Percentiles rank a stretch among this genome's conserved stretches.
Evolutionary conservation across 2,329 filamentous ascomycete genomes (phyloP).

Genomic region (Pseudogymnoascus sp.): DNA sequence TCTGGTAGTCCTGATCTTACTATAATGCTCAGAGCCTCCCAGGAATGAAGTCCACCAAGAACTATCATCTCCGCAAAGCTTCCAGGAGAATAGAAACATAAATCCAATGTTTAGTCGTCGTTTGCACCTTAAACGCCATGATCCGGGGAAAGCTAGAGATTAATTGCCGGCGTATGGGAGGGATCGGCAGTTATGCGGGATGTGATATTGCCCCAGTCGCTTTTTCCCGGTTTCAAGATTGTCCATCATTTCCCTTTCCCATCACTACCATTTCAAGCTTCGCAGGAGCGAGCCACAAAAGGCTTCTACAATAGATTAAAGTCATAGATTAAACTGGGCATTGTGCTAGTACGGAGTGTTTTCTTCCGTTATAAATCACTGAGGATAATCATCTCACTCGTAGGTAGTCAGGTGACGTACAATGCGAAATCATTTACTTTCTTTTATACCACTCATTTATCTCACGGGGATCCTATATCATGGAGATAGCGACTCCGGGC

Average conservation of each 20-base stretch:
- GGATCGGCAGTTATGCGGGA: slow-evolving; percentile 4
- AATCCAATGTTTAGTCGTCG: neutral
- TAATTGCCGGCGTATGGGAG: neutral
- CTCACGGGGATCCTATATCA: neutral
- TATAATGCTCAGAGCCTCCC: neutral
- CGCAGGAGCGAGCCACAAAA: neutral
- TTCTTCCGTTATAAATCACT: neutral
- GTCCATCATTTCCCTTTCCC: neutral
- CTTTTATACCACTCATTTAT: neutral
- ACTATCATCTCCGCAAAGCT: neutral
- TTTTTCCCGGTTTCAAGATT: slow-evolving; percentile 4
- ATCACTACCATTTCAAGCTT: neutral
- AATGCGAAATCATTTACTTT: neutral
- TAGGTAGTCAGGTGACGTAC: neutral
- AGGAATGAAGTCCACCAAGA: neutral
- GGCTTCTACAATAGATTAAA: slow-evolving; percentile 2
- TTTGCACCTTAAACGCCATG: neutral
- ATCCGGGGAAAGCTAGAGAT: slow-evolving; percentile 2
- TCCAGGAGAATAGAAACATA: neutral
- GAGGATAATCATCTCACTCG: neutral
- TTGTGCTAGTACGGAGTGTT: neutral
- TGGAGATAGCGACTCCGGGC: neutral
- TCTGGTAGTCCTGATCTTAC: neutral
- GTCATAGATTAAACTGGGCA: neutral
- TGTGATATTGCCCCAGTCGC: neutral